Conservation (phyloP, 108 stramenopile genomes). For the Bacterosira constricta region DNA sequence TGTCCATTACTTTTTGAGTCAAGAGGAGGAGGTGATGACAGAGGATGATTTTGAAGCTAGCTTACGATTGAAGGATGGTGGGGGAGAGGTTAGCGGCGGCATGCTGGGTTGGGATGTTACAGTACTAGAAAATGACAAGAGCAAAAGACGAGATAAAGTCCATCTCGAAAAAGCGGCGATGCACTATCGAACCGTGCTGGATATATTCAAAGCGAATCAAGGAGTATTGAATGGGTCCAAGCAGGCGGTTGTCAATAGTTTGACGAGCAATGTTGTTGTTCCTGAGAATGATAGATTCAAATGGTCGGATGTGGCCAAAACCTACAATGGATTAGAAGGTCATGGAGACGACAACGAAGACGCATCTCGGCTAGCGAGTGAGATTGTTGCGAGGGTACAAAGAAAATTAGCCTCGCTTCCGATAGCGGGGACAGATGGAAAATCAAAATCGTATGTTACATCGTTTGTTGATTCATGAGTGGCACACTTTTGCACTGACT, state of each 20-base stretch:
- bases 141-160: neutral
- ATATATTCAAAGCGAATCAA: conserved; percentile 15
- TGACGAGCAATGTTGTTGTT: too few species aligned
- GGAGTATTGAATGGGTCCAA: neutral
- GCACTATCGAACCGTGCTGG: conserved; percentile 21
- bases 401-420: too few species aligned
- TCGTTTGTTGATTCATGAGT: too few species aligned
- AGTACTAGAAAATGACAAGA: neutral
- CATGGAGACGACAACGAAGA: too few species aligned
- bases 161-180: conserved; percentile 8
- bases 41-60: neutral
- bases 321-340: too few species aligned
- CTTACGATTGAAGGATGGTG: neutral
- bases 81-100: neutral
- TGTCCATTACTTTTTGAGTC: conserved; percentile 2
- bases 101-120: neutral
- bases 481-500: too few species aligned
- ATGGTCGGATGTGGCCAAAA: too few species aligned
- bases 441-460: too few species aligned
- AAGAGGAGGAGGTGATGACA: neutral
- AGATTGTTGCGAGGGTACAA: too few species aligned
- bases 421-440: too few species aligned
- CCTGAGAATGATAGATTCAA: too few species aligned
- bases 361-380: too few species aligned
- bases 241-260: neutral